Evolutionary conservation across 1,284 basidiomycete genomes (phyloP).

Genomic region (Neolentinus lepideus): DNA sequence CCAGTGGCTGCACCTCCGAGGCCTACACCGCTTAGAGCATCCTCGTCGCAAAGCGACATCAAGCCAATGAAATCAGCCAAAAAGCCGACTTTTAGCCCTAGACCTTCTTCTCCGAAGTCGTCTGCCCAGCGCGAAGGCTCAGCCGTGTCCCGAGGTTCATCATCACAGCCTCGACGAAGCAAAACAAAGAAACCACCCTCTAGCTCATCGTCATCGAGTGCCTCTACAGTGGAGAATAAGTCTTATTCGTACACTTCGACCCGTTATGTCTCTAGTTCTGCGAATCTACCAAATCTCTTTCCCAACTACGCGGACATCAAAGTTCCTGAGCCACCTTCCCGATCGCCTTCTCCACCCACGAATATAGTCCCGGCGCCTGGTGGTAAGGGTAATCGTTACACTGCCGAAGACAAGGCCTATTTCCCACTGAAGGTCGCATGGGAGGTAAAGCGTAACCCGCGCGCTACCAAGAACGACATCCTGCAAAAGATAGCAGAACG

Average conservation of each 20-base stretch:
- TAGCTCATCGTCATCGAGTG: not conserved
- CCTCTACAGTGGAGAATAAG: not conserved
- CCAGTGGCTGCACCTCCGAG: not conserved
- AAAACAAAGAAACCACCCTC: not conserved
- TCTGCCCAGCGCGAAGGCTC: slow-evolving; percentile 20
- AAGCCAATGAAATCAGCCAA: slow-evolving; percentile 33
- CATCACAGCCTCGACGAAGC: not conserved
- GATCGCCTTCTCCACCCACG: slow-evolving; percentile 59
- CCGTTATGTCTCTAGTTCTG: not conserved
- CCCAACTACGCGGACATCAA: not conserved
- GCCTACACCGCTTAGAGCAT: not conserved
- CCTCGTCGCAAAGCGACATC: slow-evolving; percentile 7
- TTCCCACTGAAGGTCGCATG: slow-evolving; percentile 24
- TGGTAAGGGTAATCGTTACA: slow-evolving; percentile 38
- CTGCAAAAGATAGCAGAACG: not conserved
- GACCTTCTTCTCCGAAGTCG: slow-evolving; percentile 20
- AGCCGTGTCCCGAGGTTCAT: not conserved
- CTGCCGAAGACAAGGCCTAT: slow-evolving; percentile 52
- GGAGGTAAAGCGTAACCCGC: not conserved
- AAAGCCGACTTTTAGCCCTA: slow-evolving; percentile 24
- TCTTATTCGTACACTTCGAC: not conserved
- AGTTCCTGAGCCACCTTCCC: slow-evolving; percentile 52
- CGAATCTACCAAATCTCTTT: not conserved
- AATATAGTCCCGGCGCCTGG: slow-evolving; percentile 28
- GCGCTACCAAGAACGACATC: not conserved